phyloP scores from a whole-genome alignment of 495 filamentous ascomycete species.

The Aspergillus affinis region DNA sequence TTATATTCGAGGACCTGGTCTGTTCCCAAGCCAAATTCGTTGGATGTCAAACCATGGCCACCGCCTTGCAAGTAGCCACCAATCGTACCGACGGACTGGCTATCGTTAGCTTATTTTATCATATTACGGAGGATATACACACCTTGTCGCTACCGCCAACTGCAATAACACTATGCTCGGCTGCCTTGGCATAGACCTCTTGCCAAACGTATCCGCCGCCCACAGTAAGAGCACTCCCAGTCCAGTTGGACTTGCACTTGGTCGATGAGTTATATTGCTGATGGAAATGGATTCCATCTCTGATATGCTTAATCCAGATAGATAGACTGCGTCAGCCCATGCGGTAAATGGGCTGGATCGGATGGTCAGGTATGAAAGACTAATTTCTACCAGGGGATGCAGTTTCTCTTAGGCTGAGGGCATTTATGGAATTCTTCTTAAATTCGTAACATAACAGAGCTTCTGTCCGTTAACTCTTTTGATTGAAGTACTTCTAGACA shows the following conservation, averaged over 20 bases:
- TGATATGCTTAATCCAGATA: slow-evolving; percentile 34
- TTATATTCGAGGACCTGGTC: slow-evolving; percentile 32
- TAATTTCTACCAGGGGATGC: too few species aligned
- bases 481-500: too few species aligned
- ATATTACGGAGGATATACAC: slow-evolving; percentile 3
- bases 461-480: too few species aligned
- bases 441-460: too few species aligned
- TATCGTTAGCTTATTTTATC: slow-evolving; percentile 2
- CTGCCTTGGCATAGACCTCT: slow-evolving; percentile 28
- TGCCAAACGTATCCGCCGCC: slow-evolving; percentile 36
- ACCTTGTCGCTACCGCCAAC: slow-evolving; percentile 34
- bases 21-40: slow-evolving; percentile 24
- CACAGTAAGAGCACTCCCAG: slow-evolving; percentile 31
- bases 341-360: too few species aligned
- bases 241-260: slow-evolving; percentile 21
- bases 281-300: slow-evolving; percentile 26
- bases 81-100: slow-evolving; percentile 29
- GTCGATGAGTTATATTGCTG: slow-evolving; percentile 16
- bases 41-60: background rate
- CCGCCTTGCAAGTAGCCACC: slow-evolving; percentile 19
- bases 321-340: slow-evolving; percentile 30
- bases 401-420: too few species aligned
- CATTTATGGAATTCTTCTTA: too few species aligned
- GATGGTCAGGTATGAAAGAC: too few species aligned
- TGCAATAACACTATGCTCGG: slow-evolving; percentile 20